Base-by-base conservation (phyloP, 257 asterid species). In the Lycium ferocissimum region DNA sequence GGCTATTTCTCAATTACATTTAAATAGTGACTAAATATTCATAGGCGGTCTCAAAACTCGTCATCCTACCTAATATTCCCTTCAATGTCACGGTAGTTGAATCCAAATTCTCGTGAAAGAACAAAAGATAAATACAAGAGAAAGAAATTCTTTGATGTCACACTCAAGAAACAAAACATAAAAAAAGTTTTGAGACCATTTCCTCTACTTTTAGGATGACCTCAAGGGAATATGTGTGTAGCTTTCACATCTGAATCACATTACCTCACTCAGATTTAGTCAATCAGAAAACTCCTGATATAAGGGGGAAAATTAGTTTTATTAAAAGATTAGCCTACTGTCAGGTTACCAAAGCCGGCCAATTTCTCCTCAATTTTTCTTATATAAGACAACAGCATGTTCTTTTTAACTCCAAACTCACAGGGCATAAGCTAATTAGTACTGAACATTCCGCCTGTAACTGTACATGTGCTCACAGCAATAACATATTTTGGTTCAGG, bases 321-420 rank as follows among this genome's bases (percentile, higher is more conserved):
- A 72, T 18, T 38, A 76, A 53, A 26, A 76, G 40, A 37, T 53
- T 80, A 4, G 49, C 86, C 85, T 53, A 53, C 33, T 78, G 33
- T 15, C 49, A 53, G 9, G 49, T 53, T 47, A 38, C 26, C 57
- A 73, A 72, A 71, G 90, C 90, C 90, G 90, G 86, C 90, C 71
- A 18, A 26, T 69, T 61, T 35, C 80, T 18, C 58, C 84, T 53
- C 61, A 43, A 56, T 1, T 1, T 83, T 79, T 80, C 45, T 70
- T 54, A 3, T 56, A 66, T 49, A 65, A 70, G 20, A 51, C 40
- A 11, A 58, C 18, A 59, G 4, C 73, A n/a, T 37, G 26, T 20
- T 43, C 69, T n/a, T 65, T 22, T 65, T 22, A 53, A 78, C 82
- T 78, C 65, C 9, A 53, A 78, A 78, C 66, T 78, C 65, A 17